Conservation (phyloP, 169 alveolate genomes). For the Plasmodium yoelii region DNA sequence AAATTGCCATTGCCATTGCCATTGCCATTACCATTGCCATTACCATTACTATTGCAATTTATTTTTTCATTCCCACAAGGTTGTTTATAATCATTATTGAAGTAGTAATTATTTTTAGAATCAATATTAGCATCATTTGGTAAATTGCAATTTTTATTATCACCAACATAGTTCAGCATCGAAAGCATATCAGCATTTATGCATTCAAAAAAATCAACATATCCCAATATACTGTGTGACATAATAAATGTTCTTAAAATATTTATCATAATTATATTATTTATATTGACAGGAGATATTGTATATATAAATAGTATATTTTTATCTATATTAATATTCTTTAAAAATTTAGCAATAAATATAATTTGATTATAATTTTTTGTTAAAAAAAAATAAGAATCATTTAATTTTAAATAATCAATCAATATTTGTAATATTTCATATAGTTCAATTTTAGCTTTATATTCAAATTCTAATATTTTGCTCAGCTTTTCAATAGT, state of each 20-base stretch:
- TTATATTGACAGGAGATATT: conserved; percentile 39
- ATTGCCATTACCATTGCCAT: too few relatives aligned
- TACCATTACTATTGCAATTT: not conserved
- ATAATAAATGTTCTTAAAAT: conserved; percentile 36
- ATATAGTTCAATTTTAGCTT: conserved; percentile 51
- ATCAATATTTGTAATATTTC: conserved; percentile 38
- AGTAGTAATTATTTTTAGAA: not conserved
- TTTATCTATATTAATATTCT: conserved; percentile 10
- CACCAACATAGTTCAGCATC: too few relatives aligned
- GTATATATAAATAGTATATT: conserved; percentile 31
- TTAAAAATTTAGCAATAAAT: conserved; percentile 36
- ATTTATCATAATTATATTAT: conserved; percentile 29
- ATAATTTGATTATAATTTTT: conserved; percentile 67
- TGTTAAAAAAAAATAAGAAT: conserved; percentile 45
- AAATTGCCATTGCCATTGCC: not conserved
- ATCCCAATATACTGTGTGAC: conserved; percentile 49
- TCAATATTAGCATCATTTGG: not conserved
- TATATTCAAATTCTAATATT: conserved; percentile 46
- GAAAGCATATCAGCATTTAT: conserved; percentile 5
- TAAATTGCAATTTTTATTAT: not conserved
- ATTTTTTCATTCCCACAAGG: not conserved
- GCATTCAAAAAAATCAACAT: conserved; percentile 68
- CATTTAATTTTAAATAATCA: conserved; percentile 52
- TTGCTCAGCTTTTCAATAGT: conserved; percentile 23
- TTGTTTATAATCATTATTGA: not conserved